Base-by-base conservation (phyloP, 306 rosid species). In the Castanospermum australe region DNA sequence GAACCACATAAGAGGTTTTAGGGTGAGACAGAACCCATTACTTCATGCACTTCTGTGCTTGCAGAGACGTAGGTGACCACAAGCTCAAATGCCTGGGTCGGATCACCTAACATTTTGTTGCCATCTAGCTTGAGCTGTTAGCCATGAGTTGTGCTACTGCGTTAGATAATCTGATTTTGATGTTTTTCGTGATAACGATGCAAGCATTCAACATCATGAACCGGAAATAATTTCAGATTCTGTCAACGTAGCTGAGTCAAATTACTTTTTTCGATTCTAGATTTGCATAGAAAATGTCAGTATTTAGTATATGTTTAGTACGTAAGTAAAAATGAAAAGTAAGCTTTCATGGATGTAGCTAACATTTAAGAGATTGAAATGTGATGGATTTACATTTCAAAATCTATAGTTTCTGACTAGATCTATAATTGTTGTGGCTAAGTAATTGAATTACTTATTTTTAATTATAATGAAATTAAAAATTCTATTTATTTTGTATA, bases 101-200 rank as follows among this genome's bases (percentile, higher is more conserved):
- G 71, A 45, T 62, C 71, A 47, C 61, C 24, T 7, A 33, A 48
- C 35, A 14, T 62, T 65, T 32, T 76, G 73, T 76, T 76, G 42
- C 65, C 42, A 51, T 76, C 44, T 75, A n/a, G 28, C 33, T 60
- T 74, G 21, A 39, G 78, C 56, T 73, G 67, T 41, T 57, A 8
- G 20, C 13, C 28, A 56, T 20, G 15, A 32, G 57, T 18, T 33
- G 52, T 48, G 48, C 72, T 48, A 38, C 45, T 74, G 68, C 24
- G 52, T 13, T 62, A 47, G 12, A 59, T 59, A 60, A 42, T 48
- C 39, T 48, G 20, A 3, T 36, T 28, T 30, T 35, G 63, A 56
- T 21, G 14, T 22, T 56, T 25, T 22, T 56, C 35, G 56, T 56
- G 25, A 21, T 52, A 20, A 52, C n/a, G 25, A 10, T 51, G 7